Percentiles rank a stretch among this genome's conserved stretches.
phyloP scores from a whole-genome alignment of 257 asterid genomes.

The Nicotiana knightiana region DNA sequence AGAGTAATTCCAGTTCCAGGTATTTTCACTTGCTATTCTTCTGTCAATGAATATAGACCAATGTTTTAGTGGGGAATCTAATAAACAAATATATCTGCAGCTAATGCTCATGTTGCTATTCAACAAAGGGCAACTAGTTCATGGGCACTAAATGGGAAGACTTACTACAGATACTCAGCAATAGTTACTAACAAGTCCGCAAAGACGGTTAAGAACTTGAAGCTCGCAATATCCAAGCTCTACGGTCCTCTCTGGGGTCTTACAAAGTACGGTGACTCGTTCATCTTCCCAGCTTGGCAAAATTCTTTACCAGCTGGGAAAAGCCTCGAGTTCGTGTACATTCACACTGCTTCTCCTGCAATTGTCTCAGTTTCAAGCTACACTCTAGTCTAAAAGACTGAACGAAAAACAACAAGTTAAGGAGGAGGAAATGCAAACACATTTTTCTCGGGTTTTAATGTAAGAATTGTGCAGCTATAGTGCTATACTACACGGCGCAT shows the following conservation, averaged over 20 bases:
- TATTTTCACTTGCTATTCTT: constrained; percentile 15
- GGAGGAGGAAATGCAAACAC: constrained; percentile 14
- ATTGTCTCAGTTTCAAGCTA: constrained; percentile 69
- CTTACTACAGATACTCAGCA: constrained; percentile 74
- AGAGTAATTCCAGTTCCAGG: constrained; percentile 54
- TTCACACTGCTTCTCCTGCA: constrained; percentile 82
- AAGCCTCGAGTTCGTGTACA: constrained; percentile 84
- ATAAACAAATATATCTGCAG: constrained; percentile 31
- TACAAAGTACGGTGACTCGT: constrained; percentile 56
- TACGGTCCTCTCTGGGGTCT: constrained; percentile 98
- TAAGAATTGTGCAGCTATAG: constrained; percentile 70
- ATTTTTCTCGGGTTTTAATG: constrained; percentile 24
- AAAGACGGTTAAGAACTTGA: constrained; percentile 66
- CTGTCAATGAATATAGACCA: not conserved
- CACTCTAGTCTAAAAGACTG: constrained; percentile 40
- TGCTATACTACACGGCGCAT: constrained; percentile 12
- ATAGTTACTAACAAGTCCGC: constrained; percentile 66
- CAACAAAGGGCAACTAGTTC: constrained; percentile 55
- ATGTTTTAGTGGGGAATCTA: not conserved
- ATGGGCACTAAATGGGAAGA: constrained; percentile 63
- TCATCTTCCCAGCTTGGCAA: constrained; percentile 78
- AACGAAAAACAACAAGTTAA: constrained; percentile 7
- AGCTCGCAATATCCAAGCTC: constrained; percentile 57
- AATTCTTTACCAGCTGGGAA: constrained; percentile 70
- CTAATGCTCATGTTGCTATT: constrained; percentile 34